These are phyloP conservation scores for Boletus reticulatus DNA, from an alignment of 768 basidiomycete species.

Conservation along the genomic window DNA sequence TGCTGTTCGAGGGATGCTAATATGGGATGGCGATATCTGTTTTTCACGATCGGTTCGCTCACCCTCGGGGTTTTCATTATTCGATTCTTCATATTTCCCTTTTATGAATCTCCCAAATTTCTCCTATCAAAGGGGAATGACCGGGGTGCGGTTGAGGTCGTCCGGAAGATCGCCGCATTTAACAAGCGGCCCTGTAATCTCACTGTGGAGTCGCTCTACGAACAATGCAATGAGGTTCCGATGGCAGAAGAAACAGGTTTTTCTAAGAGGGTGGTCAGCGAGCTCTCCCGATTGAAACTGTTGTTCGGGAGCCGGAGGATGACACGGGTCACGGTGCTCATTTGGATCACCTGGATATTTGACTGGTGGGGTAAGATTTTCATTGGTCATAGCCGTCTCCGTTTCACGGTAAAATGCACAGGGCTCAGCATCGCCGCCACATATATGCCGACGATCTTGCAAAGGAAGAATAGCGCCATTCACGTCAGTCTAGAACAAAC, in stretches of 20 bases:
- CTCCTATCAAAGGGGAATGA: constrained; percentile 15
- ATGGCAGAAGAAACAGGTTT: not conserved
- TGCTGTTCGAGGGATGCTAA: constrained; percentile 16
- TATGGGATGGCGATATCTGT: constrained; percentile 21
- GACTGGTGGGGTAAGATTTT: constrained; percentile 7
- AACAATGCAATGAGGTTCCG: constrained; percentile 2
- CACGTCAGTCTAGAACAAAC: constrained; percentile 4
- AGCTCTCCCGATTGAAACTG: constrained; percentile 9
- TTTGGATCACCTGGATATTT: constrained; percentile 18
- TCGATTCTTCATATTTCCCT: constrained; percentile 17
- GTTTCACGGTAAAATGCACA: not conserved
- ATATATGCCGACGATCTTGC: constrained; percentile 11
- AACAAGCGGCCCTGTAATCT: constrained; percentile 9
- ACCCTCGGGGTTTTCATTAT: constrained; percentile 11
- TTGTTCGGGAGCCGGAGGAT: constrained; percentile 15
- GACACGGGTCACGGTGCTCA: constrained; percentile 4
- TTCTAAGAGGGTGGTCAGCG: not conserved
- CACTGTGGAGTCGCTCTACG: constrained; percentile 12
- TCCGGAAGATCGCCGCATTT: constrained; percentile 14
- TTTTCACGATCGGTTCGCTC: constrained; percentile 9
- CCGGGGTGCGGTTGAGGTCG: constrained; percentile 10
- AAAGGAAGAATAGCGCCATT: constrained; percentile 12
- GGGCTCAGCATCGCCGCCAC: not conserved
- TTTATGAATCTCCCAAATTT: constrained; percentile 15
- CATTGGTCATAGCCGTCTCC: not conserved